These are phyloP conservation scores for Babesia caballi DNA, from an alignment of 169 alveolate species.

Conservation along the genomic window DNA sequence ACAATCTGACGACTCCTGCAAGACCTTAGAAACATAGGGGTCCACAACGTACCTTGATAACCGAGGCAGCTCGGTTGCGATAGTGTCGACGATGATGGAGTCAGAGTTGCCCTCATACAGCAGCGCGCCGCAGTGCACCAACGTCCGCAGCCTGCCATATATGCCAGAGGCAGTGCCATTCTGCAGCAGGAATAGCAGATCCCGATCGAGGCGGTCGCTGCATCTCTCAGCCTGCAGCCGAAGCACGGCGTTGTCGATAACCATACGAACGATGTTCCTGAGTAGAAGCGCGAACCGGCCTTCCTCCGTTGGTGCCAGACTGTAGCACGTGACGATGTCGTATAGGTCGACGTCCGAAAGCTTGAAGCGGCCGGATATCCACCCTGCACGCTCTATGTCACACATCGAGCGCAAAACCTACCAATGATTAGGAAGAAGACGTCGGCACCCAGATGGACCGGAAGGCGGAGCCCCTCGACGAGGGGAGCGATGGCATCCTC, in stretches of 20 bases:
- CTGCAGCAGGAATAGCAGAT: conserved; percentile 24
- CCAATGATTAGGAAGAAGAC: conserved; percentile 10
- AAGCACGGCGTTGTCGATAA: background rate
- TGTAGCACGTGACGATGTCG: conserved; percentile 30
- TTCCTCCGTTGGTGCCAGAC: conserved; percentile 10
- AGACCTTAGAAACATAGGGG: background rate
- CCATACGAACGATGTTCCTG: conserved; percentile 14
- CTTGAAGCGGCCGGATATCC: conserved; percentile 2
- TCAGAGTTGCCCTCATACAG: background rate
- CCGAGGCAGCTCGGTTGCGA: conserved; percentile 27
- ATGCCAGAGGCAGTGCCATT: conserved; percentile 50
- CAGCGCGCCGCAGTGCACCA: background rate
- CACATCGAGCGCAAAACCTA: background rate
- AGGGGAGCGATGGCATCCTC: conserved; percentile 19
- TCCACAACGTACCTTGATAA: conserved; percentile 11
- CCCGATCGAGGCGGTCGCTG: background rate
- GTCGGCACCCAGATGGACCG: conserved; percentile 1
- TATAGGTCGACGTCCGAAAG: conserved; percentile 8
- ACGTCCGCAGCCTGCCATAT: conserved; percentile 11
- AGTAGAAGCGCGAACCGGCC: conserved; percentile 17
- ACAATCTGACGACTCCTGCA: conserved; percentile 53
- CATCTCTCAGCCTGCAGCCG: background rate
- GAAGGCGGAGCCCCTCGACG: background rate
- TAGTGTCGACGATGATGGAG: conserved; percentile 5
- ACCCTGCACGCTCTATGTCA: background rate